Base-by-base conservation (phyloP, 148 eudicot species). In the Silene uniflora region DNA sequence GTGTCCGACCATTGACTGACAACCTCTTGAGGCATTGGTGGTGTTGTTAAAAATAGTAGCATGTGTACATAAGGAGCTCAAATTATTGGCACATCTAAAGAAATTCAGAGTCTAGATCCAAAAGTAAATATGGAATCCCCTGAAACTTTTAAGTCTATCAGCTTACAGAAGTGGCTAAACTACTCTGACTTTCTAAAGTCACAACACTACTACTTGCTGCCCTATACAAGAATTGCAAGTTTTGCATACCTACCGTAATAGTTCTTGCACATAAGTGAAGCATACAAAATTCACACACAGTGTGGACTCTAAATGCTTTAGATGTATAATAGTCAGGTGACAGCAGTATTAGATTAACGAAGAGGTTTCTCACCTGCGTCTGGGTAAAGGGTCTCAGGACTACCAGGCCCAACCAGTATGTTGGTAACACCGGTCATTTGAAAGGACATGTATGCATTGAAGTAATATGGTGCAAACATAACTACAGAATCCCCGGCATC, bases 401-500 rank as follows among this genome's bases (percentile, higher is more conserved):
- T 82, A 68, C 99, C 93, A 47, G 99, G 97, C 81, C 99, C 99
- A 62, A 92, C 94, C 69, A 92, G 84, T 85, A 96, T 96, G 78
- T 91, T 72, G 64, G 86, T 96, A 59, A 96, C 95, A 58, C 98
- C 99, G 18, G 99, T 96, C 99, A 96, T 96, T 83, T 96, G 99
- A 81, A 96, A 96, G 73, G 99, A 92, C 99, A 96, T 96, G 89
- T 92, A 92, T 32, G 99, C 91, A 77, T 96, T 96, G 90, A 96
- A 96, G 85, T 96, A 96, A 87, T 96, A 96, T 23, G 99, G 99
- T 13, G 94, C 97, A 72, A 92, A 96, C 99, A 96, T 92, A 61
- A 96, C 99, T 27, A 96, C 99, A n/a, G 94, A 88, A 83, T 96
- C 99, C 83, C 95, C 97, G 75, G 93, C 81, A 84, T 96, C 99